Evolutionary conservation across 257 asterid genomes (phyloP), one percentile per base, ranked within the genome.

Genomic region (Solanum chmielewskii): DNA sequence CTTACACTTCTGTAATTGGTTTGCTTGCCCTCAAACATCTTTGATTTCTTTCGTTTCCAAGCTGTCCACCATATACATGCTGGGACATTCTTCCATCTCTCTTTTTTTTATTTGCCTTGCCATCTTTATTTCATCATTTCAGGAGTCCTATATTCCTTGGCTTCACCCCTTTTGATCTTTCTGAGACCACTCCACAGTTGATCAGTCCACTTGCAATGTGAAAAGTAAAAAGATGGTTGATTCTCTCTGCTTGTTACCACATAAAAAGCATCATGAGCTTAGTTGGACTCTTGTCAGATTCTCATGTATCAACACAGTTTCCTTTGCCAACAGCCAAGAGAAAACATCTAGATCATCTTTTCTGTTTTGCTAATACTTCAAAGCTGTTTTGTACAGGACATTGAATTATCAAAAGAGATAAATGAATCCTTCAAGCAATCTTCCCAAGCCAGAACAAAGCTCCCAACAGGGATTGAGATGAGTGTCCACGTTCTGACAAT

Each of bases 381-480:
- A 81, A 37, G 25, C 29, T 60, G 49, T 81, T 78, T 21, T 85
- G 70, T 91, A 76, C 93, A 97, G 99, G 99, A 97, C 89, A 90
- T 97, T 87, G 99, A 97, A 88, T 86, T 97, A 87, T 96, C 99
- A 44, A 97, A 95, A 90, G 99, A 97, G 93, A 96, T 97, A 73
- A 97, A 97, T 88, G 99, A 97, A 86, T 97, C 99, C 39, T 97
- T 97, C 95, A 97, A 92, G 95, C 99, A 97, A 89, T 97, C 99
- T 86, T 95, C 99, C 87, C 99, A 97, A 93, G 99, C 99, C 84
- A 93, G 99, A 86, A 95, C 96, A 7, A 97, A 97, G 87, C 99
- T 97, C 73, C 99, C 99, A 64, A 95, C 98, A 25, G 99, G 99
- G 83, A 97, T 97, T n/a, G 99, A 97, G 96, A 90, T 97, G 99